phyloP scores from a whole-genome alignment of 768 basidiomycete species.

The Termitomyces sp. region DNA sequence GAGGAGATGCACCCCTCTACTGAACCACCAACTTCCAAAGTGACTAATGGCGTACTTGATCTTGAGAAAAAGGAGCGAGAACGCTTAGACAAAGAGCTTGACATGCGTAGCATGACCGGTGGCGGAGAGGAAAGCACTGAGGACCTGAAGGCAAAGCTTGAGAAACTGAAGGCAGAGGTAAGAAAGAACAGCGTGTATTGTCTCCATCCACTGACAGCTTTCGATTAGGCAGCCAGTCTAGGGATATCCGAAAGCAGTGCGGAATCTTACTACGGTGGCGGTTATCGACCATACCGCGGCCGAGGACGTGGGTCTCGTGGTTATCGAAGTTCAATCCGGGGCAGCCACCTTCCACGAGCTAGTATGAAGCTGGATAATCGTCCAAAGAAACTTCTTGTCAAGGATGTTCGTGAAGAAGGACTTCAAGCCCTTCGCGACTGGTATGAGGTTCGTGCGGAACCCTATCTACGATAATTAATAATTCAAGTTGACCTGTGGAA shows the following conservation, averaged over 20 bases:
- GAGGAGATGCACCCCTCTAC: conserved; percentile 69
- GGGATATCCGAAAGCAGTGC: conserved; percentile 58
- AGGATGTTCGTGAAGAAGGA: conserved; percentile 53
- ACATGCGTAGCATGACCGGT: conserved; percentile 49
- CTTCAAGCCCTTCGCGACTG: conserved; percentile 70
- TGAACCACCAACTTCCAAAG: conserved; percentile 22
- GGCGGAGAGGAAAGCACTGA: conserved; percentile 56
- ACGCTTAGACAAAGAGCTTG: conserved; percentile 80
- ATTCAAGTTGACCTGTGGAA: conserved; percentile 3
- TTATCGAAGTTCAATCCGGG: conserved; percentile 62
- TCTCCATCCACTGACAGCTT: not conserved
- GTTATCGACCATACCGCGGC: conserved; percentile 69
- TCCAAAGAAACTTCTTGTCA: conserved; percentile 74
- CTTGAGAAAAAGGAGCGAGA: conserved; percentile 59
- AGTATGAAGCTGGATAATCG: conserved; percentile 92
- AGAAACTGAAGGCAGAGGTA: conserved; percentile 79
- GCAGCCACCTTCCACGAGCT: conserved; percentile 54
- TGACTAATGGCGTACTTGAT: conserved; percentile 32
- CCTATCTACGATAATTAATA: not conserved
- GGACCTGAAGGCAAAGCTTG: conserved; percentile 70
- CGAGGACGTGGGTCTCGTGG: conserved; percentile 59
- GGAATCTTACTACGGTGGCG: conserved; percentile 32
- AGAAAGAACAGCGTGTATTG: conserved; percentile 1
- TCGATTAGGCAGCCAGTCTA: conserved; percentile 64
- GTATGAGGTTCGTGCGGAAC: conserved; percentile 65